Conservation (phyloP, 805 yeast species). For the Millerozyma acaciae region DNA sequence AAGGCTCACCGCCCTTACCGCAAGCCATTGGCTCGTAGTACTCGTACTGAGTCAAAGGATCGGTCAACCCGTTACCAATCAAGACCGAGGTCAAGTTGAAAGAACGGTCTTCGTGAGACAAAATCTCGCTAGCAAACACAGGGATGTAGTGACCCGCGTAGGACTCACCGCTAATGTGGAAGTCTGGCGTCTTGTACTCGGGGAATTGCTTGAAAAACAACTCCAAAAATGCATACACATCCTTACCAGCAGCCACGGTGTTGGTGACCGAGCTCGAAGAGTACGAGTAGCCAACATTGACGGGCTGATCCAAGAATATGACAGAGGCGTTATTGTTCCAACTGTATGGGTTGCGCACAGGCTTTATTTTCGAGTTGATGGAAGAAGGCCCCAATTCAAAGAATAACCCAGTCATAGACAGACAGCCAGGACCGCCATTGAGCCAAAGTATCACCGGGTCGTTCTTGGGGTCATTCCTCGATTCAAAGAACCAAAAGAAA, state of each 20-base stretch:
- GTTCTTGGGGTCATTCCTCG: conserved; percentile 39
- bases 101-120: conserved; percentile 36
- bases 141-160: conserved; percentile 48
- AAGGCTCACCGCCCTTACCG: conserved; percentile 78
- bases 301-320: conserved; percentile 39
- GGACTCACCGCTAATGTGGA: conserved; percentile 43
- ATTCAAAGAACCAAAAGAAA: conserved; percentile 44
- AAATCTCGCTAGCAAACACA: conserved; percentile 40
- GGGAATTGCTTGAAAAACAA: conserved; percentile 37
- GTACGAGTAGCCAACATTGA: conserved; percentile 32
- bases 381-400: conserved; percentile 34
- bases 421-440: conserved; percentile 38
- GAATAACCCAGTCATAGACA: conserved; percentile 31
- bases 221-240: conserved; percentile 35
- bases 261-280: conserved; percentile 27
- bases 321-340: conserved; percentile 37
- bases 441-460: conserved; percentile 35
- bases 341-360: conserved; percentile 25
- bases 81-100: conserved; percentile 68
- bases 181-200: conserved; percentile 18
- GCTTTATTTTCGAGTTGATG: conserved; percentile 24
- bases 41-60: conserved; percentile 72
- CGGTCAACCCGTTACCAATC: conserved; percentile 93
- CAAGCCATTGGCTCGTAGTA: conserved; percentile 94
- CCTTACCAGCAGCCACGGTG: conserved; percentile 33